Conservation (phyloP, 768 basidiomycete species). For the Psilocybe cubensis region DNA sequence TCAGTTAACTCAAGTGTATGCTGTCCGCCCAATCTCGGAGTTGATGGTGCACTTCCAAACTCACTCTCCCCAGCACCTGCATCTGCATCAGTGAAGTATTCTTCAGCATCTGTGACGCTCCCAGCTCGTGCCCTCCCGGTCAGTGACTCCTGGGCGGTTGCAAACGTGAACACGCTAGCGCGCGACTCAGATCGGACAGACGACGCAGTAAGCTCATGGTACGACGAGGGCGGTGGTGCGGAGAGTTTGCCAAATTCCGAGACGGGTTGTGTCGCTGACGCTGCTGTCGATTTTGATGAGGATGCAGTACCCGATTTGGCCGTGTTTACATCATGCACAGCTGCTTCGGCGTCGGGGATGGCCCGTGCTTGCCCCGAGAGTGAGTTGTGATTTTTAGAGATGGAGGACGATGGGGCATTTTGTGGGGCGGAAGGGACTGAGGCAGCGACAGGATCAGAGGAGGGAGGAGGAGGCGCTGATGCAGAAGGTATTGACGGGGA, state of each 20-base stretch:
- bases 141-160: slow-evolving; percentile 36
- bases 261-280: slow-evolving; percentile 1
- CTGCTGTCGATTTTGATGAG: neutral
- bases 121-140: slow-evolving; percentile 5
- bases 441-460: neutral
- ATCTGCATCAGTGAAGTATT: slow-evolving; percentile 11
- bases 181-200: slow-evolving; percentile 24
- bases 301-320: neutral
- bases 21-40: slow-evolving; percentile 16
- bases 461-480: neutral
- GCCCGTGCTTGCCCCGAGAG: neutral
- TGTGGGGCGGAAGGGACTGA: no score
- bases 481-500: neutral
- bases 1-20: slow-evolving; percentile 22
- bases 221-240: slow-evolving; percentile 17
- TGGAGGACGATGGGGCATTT: slow-evolving; percentile 5
- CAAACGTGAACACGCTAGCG: slow-evolving; percentile 33
- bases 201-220: slow-evolving; percentile 14
- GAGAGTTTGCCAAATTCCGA: slow-evolving; percentile 19
- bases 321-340: neutral
- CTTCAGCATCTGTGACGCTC: neutral
- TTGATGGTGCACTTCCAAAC: slow-evolving; percentile 12
- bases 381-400: slow-evolving; percentile 1
- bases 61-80: slow-evolving; percentile 10
- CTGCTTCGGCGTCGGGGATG: neutral